phyloP scores from a whole-genome alignment of 1,139 yeast species.

The Diutina sp. region DNA sequence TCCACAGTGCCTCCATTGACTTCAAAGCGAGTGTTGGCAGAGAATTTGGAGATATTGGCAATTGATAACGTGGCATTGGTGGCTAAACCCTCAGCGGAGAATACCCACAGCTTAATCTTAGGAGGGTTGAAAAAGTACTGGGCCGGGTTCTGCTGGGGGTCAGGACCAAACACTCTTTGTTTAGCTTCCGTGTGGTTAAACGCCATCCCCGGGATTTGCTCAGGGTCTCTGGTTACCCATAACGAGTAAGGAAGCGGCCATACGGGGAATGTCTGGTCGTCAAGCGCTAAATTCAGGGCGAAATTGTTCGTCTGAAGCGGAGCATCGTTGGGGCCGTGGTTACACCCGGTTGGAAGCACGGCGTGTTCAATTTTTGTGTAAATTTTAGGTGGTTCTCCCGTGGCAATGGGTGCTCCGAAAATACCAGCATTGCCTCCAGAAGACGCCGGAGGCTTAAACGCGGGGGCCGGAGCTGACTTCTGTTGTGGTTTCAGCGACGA shows the following conservation, averaged over 20 bases:
- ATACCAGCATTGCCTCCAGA: neutral
- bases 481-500: neutral
- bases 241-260: constrained; percentile 37
- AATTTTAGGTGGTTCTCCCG: constrained; percentile 4
- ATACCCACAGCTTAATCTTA: constrained; percentile 27
- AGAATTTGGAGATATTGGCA: constrained; percentile 20
- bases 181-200: constrained; percentile 29
- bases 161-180: constrained; percentile 34
- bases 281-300: constrained; percentile 28
- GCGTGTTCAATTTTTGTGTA: constrained; percentile 5
- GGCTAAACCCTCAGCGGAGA: constrained; percentile 15
- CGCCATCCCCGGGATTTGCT: constrained; percentile 27
- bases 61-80: constrained; percentile 14
- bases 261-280: constrained; percentile 31
- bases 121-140: constrained; percentile 37
- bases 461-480: neutral
- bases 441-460: neutral
- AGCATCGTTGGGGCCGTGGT: constrained; percentile 6
- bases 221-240: constrained; percentile 29
- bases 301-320: constrained; percentile 34
- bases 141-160: constrained; percentile 22
- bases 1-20: constrained; percentile 6
- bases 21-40: constrained; percentile 17
- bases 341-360: constrained; percentile 7
- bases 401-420: constrained; percentile 4